phyloP scores from a whole-genome alignment of 2,329 filamentous ascomycete genomes.

The Lachnellula subtilissima region DNA sequence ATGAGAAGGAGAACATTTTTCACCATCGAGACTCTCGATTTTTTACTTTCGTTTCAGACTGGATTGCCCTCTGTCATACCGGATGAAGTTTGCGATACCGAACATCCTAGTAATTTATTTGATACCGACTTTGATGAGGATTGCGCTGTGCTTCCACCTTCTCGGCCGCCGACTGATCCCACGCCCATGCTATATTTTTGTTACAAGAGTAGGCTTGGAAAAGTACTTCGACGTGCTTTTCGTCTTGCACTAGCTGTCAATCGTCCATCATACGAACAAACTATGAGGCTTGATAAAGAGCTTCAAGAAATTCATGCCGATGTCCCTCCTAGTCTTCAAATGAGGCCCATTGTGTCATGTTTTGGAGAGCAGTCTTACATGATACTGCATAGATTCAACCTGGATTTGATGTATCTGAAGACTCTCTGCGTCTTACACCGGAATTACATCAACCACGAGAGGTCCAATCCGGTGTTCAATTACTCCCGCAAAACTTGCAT shows the following conservation, averaged over 20 bases:
- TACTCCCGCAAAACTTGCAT: constrained; percentile 49
- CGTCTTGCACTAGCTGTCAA: constrained; percentile 45
- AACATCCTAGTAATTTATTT: constrained; percentile 55
- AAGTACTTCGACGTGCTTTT: constrained; percentile 46
- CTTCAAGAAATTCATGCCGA: constrained; percentile 41
- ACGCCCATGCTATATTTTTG: constrained; percentile 50
- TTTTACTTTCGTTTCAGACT: constrained; percentile 61
- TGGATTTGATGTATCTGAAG: constrained; percentile 11
- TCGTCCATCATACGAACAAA: constrained; percentile 44
- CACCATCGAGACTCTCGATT: constrained; percentile 52
- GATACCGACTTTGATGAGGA: constrained; percentile 60
- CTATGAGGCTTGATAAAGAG: constrained; percentile 42
- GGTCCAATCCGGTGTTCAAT: constrained; percentile 43
- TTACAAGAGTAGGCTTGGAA: constrained; percentile 42
- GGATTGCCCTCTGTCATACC: constrained; percentile 62
- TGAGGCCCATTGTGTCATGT: constrained; percentile 2
- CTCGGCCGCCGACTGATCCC: constrained; percentile 51
- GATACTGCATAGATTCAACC: constrained; percentile 7
- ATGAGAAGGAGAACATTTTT: constrained; percentile 59
- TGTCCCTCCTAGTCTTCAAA: constrained; percentile 42
- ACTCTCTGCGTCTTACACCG: constrained; percentile 13
- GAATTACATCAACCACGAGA: constrained; percentile 29
- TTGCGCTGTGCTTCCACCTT: constrained; percentile 48
- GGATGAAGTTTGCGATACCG: constrained; percentile 57
- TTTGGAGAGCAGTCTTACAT: constrained; percentile 7